Percentiles rank a stretch among this genome's conserved stretches.
Evolutionary conservation across 768 basidiomycete genomes (phyloP).

Genomic region (Terana coerulea): DNA sequence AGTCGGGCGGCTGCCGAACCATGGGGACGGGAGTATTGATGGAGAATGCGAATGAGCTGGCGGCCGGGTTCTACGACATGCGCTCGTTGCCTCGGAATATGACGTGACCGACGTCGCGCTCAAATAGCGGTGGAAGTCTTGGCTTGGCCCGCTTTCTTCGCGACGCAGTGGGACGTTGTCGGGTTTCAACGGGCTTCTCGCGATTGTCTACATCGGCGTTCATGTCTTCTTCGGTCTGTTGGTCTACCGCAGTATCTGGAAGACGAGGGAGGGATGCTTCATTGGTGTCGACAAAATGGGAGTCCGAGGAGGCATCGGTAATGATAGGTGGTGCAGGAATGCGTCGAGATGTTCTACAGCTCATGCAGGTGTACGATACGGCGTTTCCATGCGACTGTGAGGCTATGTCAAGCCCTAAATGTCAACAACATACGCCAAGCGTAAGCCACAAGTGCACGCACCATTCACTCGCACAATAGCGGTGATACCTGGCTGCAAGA

Average conservation of each 20-base stretch:
- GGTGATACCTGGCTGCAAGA: constrained; percentile 67
- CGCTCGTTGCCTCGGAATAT: constrained; percentile 61
- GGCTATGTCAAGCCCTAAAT: constrained; percentile 33
- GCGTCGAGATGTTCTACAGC: constrained; percentile 54
- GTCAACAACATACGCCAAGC: constrained; percentile 20
- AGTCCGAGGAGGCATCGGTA: too few species aligned
- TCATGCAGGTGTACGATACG: constrained; percentile 54
- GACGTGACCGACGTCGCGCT: constrained; percentile 58
- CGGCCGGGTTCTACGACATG: too few species aligned
- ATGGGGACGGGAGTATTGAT: too few species aligned
- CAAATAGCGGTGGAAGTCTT: constrained; percentile 58
- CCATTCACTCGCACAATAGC: constrained; percentile 63
- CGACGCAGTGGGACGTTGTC: neutral
- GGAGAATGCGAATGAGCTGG: too few species aligned
- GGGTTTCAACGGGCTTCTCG: neutral
- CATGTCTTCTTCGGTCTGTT: too few species aligned
- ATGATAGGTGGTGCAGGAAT: constrained; percentile 63
- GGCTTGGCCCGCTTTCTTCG: constrained; percentile 27
- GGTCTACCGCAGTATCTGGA: too few species aligned
- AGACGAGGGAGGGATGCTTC: too few species aligned
- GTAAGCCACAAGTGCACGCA: constrained; percentile 28
- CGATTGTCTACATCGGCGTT: too few species aligned
- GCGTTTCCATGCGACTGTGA: constrained; percentile 48
- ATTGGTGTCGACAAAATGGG: too few species aligned
- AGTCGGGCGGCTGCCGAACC: too few species aligned